These are phyloP conservation scores for Podospora appendiculata DNA, from an alignment of 495 filamentous ascomycete genomes.

Conservation along the genomic window DNA sequence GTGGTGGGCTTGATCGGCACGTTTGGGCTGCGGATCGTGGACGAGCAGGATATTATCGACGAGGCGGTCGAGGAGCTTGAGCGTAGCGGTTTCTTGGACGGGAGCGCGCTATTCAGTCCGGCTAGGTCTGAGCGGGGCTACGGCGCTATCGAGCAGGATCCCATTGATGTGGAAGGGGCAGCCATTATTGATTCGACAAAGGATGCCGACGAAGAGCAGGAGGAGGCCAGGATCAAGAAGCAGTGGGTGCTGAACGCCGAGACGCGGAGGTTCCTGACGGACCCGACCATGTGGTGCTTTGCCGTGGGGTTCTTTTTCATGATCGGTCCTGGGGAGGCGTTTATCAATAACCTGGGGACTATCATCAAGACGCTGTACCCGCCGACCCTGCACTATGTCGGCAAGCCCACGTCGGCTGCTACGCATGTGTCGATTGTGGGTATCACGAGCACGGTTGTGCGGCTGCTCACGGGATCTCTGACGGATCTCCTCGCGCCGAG, in stretches of 20 bases:
- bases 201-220: constrained; percentile 40
- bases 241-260: constrained; percentile 80
- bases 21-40: constrained; percentile 58
- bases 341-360: constrained; percentile 95
- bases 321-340: constrained; percentile 88
- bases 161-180: constrained; percentile 26
- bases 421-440: constrained; percentile 91
- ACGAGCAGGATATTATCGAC: constrained; percentile 65
- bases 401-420: constrained; percentile 57
- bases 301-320: constrained; percentile 88
- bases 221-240: constrained; percentile 69
- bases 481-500: constrained; percentile 81
- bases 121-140: constrained; percentile 29
- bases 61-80: constrained; percentile 80
- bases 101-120: constrained; percentile 29
- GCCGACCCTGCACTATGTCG: constrained; percentile 35
- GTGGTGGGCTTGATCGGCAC: constrained; percentile 66
- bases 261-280: constrained; percentile 71
- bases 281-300: constrained; percentile 93
- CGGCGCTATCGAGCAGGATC: constrained; percentile 27
- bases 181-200: constrained; percentile 25
- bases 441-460: constrained; percentile 80
- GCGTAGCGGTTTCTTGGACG: constrained; percentile 70
- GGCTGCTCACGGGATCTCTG: constrained; percentile 75
- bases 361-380: constrained; percentile 81